A percentile compares a stretch with the other conserved stretches of the same genome.
Conservation (phyloP, 2,329 filamentous ascomycete species). For the Trichoderma breve region DNA sequence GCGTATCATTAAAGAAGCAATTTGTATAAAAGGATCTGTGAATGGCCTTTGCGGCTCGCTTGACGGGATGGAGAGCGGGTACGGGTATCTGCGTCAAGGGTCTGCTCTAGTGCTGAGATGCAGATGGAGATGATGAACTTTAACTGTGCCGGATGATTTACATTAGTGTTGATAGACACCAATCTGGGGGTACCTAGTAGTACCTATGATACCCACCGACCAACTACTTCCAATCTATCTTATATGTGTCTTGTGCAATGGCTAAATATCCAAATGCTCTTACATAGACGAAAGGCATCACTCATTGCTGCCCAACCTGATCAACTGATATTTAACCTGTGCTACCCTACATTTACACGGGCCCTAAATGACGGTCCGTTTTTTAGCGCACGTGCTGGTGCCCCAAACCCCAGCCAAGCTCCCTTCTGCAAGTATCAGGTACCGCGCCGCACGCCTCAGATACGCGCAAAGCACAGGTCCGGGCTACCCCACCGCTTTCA, state of each 20-base stretch:
- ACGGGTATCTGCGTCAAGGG: neutral
- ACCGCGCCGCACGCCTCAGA: neutral
- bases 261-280: too few relatives aligned
- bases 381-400: slow-evolving; percentile 13
- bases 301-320: neutral
- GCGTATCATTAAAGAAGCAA: neutral
- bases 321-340: neutral
- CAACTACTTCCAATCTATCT: neutral
- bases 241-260: neutral
- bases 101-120: neutral
- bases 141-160: neutral
- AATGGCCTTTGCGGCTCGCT: neutral
- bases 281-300: neutral
- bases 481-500: slow-evolving; percentile 11
- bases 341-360: neutral
- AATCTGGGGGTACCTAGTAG: too few relatives aligned
- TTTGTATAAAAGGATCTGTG: neutral
- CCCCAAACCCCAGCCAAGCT: neutral
- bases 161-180: neutral
- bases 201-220: too few relatives aligned
- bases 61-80: neutral
- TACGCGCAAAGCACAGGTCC: neutral
- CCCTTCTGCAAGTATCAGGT: neutral
- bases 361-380: slow-evolving; percentile 16
- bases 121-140: neutral